phyloP scores from a whole-genome alignment of 768 basidiomycete genomes.

The Pleurotus citrinopileatus region DNA sequence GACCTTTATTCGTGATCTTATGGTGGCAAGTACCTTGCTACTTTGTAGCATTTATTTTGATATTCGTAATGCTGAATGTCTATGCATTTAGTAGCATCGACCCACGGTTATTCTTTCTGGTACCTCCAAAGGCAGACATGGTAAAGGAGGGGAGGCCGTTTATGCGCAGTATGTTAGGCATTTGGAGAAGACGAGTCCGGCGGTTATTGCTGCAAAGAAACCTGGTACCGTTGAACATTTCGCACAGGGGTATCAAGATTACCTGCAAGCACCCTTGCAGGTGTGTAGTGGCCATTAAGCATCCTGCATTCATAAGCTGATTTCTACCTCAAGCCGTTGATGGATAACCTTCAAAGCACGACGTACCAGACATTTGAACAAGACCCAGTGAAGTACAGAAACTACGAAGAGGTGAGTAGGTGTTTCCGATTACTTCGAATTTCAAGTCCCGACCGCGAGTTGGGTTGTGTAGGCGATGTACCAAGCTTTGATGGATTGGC shows the following conservation, averaged over 20 bases:
- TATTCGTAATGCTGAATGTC: slow-evolving; percentile 12
- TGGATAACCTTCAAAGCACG: slow-evolving; percentile 94
- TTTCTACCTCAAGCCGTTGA: slow-evolving; percentile 64
- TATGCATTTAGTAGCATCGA: slow-evolving; percentile 56
- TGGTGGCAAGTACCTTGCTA: slow-evolving; percentile 57
- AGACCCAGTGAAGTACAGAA: slow-evolving; percentile 93
- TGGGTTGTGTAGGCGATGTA: slow-evolving; percentile 64
- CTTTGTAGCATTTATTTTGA: slow-evolving; percentile 9
- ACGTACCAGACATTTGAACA: slow-evolving; percentile 98
- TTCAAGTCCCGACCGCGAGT: slow-evolving; percentile 9
- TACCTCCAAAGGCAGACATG: slow-evolving; percentile 62
- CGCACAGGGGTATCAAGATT: slow-evolving; percentile 92
- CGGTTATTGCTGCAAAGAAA: slow-evolving; percentile 59
- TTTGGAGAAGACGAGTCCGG: slow-evolving; percentile 74
- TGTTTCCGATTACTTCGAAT: slow-evolving; percentile 12
- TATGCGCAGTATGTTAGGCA: slow-evolving; percentile 89
- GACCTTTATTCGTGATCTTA: slow-evolving; percentile 83
- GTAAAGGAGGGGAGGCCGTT: slow-evolving; percentile 77
- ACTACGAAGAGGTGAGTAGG: slow-evolving; percentile 82
- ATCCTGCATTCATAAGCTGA: slow-evolving; percentile 2
- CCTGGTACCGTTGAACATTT: slow-evolving; percentile 84
- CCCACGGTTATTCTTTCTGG: slow-evolving; percentile 84
- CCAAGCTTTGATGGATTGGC: slow-evolving; percentile 73
- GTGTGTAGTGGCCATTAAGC: slow-evolving; percentile 31
- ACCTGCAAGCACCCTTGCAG: slow-evolving; percentile 92